A percentile compares a stretch with the other conserved stretches of the same genome.
These are phyloP conservation scores for Aspergillus baeticus DNA, from an alignment of 495 filamentous ascomycete genomes.

Conservation along the genomic window DNA sequence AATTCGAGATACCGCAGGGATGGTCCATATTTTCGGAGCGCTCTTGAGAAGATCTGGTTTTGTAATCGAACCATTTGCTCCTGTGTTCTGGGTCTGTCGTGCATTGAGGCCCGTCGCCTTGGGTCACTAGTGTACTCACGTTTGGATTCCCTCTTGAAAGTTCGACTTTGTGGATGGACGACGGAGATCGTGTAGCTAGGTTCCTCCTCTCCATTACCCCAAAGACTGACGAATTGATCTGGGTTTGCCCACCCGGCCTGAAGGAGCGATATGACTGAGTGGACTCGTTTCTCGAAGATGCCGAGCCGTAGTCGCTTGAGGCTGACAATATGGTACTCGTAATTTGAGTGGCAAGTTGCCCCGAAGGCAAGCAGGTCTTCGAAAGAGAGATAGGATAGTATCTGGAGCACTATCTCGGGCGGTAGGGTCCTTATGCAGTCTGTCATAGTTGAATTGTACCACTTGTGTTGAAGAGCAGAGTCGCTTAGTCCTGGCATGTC, in stretches of 20 bases:
- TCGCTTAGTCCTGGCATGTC: background rate
- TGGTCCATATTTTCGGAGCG: constrained; percentile 24
- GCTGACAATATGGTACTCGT: constrained; percentile 27
- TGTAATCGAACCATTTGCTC: constrained; percentile 25
- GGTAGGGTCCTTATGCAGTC: constrained; percentile 26
- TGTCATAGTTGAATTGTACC: constrained; percentile 9
- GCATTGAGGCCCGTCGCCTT: background rate
- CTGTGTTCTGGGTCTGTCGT: constrained; percentile 7
- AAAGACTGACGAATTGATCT: constrained; percentile 8
- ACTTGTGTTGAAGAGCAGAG: background rate
- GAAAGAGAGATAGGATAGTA: constrained; percentile 34
- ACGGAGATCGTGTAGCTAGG: constrained; percentile 19
- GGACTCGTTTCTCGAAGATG: constrained; percentile 33
- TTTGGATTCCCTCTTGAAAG: background rate
- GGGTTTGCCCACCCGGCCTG: constrained; percentile 29
- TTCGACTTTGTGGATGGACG: constrained; percentile 11
- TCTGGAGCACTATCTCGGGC: constrained; percentile 32
- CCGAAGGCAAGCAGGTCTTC: constrained; percentile 33
- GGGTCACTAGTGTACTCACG: background rate
- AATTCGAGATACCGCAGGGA: constrained; percentile 29
- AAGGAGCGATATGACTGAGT: constrained; percentile 31
- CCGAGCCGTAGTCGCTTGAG: constrained; percentile 29
- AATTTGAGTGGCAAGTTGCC: constrained; percentile 29
- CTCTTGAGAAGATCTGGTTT: constrained; percentile 24
- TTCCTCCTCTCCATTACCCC: background rate